Base-by-base conservation (phyloP, 169 alveolate genomes). In the Hammondia hammondi region DNA sequence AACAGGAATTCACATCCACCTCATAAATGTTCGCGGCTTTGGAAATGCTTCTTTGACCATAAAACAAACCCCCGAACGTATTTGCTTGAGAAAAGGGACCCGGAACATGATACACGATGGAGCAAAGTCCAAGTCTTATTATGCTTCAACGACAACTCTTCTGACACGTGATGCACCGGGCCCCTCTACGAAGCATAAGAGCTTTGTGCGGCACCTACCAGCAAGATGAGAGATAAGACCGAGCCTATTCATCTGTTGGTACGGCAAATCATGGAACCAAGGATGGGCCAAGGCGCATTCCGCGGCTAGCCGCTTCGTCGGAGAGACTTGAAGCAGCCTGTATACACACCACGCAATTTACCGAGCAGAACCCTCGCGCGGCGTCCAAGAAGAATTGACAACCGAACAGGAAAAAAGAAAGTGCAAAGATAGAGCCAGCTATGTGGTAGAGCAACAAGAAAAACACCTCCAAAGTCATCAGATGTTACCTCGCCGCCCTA, bases 211-310 rank as follows among this genome's bases (percentile, higher is more conserved):
- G 2, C 43, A 73, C 85, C 4, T 43, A 82, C 89, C 89, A 5
- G 89, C 89, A 17, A 82, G 89, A 17, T 82, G 89, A 82, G 67
- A 82, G 67, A 46, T 27, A 46, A 91, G 84, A 29, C 94, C 94
- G 45, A 91, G 84, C 37, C 57, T 39, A 32, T 91, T 91, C 94
- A 91, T 91, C 61, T 91, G 37, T 27, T 91, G 72, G 61, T 71
- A 91, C 32, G 94, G 94, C 61, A 91, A 7, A 29, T 57, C 77
- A 17, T 72, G 57, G 84, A 91, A 91, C 77, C 77, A 91, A 24
- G 94, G 94, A 27, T 91, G 94, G 6, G 94, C 91, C 56, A 91
- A 93, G 70, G 94, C 94, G 57, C 84, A 57, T n/a, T 91, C 45
- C 57, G 94, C 94, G 32, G 94, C 14, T 29, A 91, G 57, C 24